A percentile compares a stretch with the other conserved stretches of the same genome.
Conservation (phyloP, 2,329 filamentous ascomycete genomes). For the Anthostomella pinea region DNA sequence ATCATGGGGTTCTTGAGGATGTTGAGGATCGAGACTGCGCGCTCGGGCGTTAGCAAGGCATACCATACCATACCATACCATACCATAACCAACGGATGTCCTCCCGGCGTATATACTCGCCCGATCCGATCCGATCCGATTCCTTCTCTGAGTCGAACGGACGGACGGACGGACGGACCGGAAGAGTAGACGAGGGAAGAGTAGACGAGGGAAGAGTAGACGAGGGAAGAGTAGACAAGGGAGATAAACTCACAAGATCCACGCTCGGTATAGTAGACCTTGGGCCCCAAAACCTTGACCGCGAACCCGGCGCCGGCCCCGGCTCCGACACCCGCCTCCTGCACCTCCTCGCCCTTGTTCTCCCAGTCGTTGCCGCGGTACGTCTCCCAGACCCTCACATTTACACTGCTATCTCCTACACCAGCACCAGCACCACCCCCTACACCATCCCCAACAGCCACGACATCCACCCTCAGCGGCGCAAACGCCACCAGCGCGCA, state of each 20-base stretch:
- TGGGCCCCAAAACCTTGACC: slow-evolving; percentile 58
- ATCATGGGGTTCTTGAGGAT: slow-evolving; percentile 97
- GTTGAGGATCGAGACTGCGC: slow-evolving; percentile 69
- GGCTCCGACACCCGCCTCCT: slow-evolving; percentile 33
- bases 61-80: too few species aligned
- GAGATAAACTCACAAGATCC: slow-evolving; percentile 62
- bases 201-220: slow-evolving; percentile 1
- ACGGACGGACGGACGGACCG: too few species aligned
- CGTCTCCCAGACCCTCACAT: slow-evolving; percentile 74
- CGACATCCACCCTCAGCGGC: slow-evolving; percentile 76
- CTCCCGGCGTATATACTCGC: too few species aligned
- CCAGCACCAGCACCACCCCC: not conserved
- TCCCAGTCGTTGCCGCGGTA: slow-evolving; percentile 87
- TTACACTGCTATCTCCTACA: slow-evolving; percentile 31
- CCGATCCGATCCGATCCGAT: too few species aligned
- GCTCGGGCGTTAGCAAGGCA: slow-evolving; percentile 5
- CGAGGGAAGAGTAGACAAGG: slow-evolving; percentile 6
- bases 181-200: too few species aligned
- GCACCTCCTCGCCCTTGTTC: slow-evolving; percentile 69
- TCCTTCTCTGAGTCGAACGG: not conserved
- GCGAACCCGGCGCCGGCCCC: slow-evolving; percentile 47
- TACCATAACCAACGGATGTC: too few species aligned
- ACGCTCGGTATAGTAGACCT: slow-evolving; percentile 75
- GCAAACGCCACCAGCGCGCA: slow-evolving; percentile 72
- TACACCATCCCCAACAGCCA: slow-evolving; percentile 35